Evolutionary conservation across 805 yeast genomes (phyloP).

Genomic region (Candida andamanensis): DNA sequence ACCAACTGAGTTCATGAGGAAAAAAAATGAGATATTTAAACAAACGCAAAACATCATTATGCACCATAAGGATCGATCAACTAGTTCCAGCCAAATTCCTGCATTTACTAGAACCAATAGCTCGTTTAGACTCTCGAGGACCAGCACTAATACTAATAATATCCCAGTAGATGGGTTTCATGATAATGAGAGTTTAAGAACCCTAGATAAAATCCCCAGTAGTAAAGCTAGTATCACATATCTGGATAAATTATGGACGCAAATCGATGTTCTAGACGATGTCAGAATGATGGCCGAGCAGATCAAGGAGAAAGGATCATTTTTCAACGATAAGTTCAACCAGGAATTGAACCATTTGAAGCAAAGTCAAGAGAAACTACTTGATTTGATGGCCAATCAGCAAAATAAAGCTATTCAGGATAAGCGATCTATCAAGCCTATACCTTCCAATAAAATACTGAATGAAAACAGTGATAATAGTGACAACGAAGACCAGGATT

Average conservation of each 20-base stretch:
- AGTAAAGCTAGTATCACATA: conserved; percentile 57
- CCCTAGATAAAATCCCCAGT: conserved; percentile 47
- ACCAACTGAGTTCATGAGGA: no score
- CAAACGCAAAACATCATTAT: no score
- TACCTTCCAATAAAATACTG: background rate
- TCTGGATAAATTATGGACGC: conserved; percentile 82
- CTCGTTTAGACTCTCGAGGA: conserved; percentile 10
- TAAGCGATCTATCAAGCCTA: conserved; percentile 20
- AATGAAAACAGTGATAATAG: conserved; percentile 18
- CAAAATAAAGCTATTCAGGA: conserved; percentile 17
- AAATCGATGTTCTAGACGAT: conserved; percentile 79
- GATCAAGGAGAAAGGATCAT: conserved; percentile 39
- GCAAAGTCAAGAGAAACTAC: conserved; percentile 43
- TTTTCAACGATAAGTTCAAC: conserved; percentile 48
- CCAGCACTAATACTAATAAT: conserved; percentile 10
- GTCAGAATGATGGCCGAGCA: conserved; percentile 56
- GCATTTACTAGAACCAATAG: conserved; percentile 8
- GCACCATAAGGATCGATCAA: conserved; percentile 9
- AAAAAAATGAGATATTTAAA: no score
- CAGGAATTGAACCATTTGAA: conserved; percentile 50
- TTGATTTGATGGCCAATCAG: conserved; percentile 30
- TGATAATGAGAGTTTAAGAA: conserved; percentile 15
- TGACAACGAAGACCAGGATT: conserved; percentile 12
- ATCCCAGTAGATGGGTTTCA: background rate
- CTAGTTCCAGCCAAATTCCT: conserved; percentile 6